Conservation (phyloP, 371 early-diverging fungal genomes). For the Mortierella sp. region DNA sequence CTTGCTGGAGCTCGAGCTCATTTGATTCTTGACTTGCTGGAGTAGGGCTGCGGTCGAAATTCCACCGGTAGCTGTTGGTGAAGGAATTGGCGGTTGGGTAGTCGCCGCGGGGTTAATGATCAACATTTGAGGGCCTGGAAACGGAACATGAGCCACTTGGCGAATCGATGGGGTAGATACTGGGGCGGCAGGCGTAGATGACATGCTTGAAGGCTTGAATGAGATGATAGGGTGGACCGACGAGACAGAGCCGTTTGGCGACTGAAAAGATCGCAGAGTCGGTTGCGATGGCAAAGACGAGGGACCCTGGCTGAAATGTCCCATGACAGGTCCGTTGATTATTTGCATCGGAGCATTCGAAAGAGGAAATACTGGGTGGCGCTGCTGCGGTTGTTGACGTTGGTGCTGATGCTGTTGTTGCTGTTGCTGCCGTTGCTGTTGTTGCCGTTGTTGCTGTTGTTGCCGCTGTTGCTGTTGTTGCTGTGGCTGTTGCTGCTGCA, state of each 20-base stretch:
- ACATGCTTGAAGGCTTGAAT: not conserved
- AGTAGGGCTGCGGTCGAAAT: not conserved
- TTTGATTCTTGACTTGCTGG: not conserved
- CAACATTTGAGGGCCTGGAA: not conserved
- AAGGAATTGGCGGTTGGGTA: not conserved
- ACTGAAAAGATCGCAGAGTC: not conserved
- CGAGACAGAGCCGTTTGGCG: too few species aligned
- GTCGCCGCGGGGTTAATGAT: not conserved
- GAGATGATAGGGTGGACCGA: not conserved
- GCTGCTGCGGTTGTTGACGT: not conserved
- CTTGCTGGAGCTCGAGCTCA: not conserved
- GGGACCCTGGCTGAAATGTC: not conserved
- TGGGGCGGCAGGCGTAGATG: not conserved
- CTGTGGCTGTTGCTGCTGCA: not conserved
- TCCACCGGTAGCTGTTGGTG: not conserved
- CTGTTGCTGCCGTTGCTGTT: not conserved
- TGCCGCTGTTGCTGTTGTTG: not conserved
- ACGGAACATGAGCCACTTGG: not conserved
- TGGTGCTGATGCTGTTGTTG: not conserved
- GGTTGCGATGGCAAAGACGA: not conserved
- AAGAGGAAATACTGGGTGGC: not conserved
- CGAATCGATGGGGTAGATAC: not conserved
- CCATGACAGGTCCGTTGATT: not conserved
- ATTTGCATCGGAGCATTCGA: not conserved
- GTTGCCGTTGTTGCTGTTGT: not conserved